Evolutionary conservation across 2,329 filamentous ascomycete genomes (phyloP).

Genomic region (Colletotrichum australisinense): DNA sequence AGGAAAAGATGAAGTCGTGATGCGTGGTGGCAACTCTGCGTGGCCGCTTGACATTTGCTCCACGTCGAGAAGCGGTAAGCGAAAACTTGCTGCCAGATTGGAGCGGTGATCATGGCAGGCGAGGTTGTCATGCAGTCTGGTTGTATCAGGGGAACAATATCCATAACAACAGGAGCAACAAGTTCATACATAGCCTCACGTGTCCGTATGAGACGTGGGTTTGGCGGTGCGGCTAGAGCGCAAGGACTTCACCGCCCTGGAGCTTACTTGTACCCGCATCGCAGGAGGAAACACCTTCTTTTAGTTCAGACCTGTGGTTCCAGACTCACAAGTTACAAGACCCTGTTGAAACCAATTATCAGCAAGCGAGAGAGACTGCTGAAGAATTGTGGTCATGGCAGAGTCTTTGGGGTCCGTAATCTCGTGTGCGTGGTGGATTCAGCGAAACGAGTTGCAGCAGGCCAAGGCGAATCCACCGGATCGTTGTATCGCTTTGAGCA

Average conservation of each 20-base stretch:
- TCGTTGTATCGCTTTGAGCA: neutral
- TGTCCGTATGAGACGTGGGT: neutral
- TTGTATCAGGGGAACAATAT: neutral
- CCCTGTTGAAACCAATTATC: constrained; percentile 15
- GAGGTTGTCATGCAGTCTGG: constrained; percentile 18
- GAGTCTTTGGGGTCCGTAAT: neutral
- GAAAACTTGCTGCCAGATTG: neutral
- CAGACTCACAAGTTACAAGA: neutral
- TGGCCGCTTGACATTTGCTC: neutral
- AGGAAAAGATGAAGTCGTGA: neutral
- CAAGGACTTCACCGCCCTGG: constrained; percentile 10
- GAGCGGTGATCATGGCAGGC: constrained; percentile 2
- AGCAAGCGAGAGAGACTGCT: constrained; percentile 21
- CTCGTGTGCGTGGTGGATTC: constrained; percentile 14
- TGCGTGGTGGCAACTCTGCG: constrained; percentile 17
- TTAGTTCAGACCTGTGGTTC: neutral
- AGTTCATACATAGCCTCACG: neutral
- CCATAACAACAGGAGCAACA: neutral
- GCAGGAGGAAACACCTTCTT: neutral
- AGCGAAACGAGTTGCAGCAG: neutral
- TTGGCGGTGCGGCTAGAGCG: neutral
- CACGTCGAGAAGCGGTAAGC: constrained; percentile 13
- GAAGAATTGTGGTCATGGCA: constrained; percentile 21
- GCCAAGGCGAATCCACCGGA: constrained; percentile 17
- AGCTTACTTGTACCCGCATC: neutral